phyloP scores from a whole-genome alignment of 2,329 filamentous ascomycete genomes.

The Epichloe sibirici region DNA sequence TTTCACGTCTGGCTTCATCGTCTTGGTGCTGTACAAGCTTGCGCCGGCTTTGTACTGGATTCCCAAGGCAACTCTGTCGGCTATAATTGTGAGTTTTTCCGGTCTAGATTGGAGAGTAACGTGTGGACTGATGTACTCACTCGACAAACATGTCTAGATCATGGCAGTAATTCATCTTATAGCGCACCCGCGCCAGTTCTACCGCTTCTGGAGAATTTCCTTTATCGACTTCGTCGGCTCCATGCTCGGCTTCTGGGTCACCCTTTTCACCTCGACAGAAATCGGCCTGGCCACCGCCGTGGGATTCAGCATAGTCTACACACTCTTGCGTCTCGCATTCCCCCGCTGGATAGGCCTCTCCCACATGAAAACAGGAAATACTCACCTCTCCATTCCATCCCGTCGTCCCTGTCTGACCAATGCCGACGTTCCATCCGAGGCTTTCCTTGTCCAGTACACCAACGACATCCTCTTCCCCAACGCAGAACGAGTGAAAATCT shows the following conservation, averaged over 20 bases:
- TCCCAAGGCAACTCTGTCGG: slow-evolving; percentile 51
- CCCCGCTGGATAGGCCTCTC: slow-evolving; percentile 24
- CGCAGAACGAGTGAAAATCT: slow-evolving; percentile 37
- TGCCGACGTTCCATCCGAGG: slow-evolving; percentile 30
- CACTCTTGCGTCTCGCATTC: slow-evolving; percentile 47
- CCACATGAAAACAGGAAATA: slow-evolving; percentile 17
- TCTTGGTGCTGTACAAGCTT: slow-evolving; percentile 50
- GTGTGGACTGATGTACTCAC: neutral
- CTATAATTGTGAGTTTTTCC: slow-evolving; percentile 38
- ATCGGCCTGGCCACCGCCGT: slow-evolving; percentile 47
- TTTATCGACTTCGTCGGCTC: slow-evolving; percentile 51
- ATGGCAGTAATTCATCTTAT: slow-evolving; percentile 52
- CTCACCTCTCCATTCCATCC: slow-evolving; percentile 14
- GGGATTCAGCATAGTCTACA: slow-evolving; percentile 53
- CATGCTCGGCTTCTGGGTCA: slow-evolving; percentile 53
- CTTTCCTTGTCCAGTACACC: slow-evolving; percentile 43
- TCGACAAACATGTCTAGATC: slow-evolving; percentile 25
- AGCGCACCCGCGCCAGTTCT: slow-evolving; percentile 44
- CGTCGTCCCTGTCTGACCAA: slow-evolving; percentile 9
- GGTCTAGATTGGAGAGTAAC: no score
- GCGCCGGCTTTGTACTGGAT: slow-evolving; percentile 53
- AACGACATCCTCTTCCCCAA: slow-evolving; percentile 51
- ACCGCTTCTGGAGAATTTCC: slow-evolving; percentile 51
- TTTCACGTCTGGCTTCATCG: slow-evolving; percentile 47
- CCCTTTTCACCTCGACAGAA: slow-evolving; percentile 47